Evolutionary conservation across 768 basidiomycete species (phyloP), one percentile per base, ranked within the genome.

Genomic region (Rossbeevera mucosa): DNA sequence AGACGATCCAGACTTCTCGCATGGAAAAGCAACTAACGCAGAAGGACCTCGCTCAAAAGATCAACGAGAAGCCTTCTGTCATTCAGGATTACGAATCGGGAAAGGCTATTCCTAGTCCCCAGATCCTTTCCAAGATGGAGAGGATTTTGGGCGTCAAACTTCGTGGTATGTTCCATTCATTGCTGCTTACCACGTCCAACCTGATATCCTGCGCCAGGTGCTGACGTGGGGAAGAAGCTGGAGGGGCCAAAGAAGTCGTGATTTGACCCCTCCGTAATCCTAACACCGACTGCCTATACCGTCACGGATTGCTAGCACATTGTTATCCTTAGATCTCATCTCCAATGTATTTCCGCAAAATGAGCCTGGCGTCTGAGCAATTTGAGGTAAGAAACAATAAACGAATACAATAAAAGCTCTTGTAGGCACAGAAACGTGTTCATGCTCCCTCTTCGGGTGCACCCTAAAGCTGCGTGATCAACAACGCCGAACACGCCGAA

Each of bases 21-120:
- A 74, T 79, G 74, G 91, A 85, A 22, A 79, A 85, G 67, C 79
- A 86, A 59, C 64, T 94, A 47, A 86, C 92, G 9, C 94, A 97
- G 71, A 95, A 94, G 72, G 93, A 95, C 45, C 74, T 95, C 33
- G 94, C 94, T 11, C 85, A 86, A 65, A 91, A 91, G 76, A 82
- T 94, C 63, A 97, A 96, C 68, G 92, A 94, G 74, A 94, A 94
- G 70, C 90, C 88, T 26, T 86, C 87, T 44, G 76, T 93, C 47
- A 73, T 92, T 30, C 88, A 91, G 68, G 93, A 94, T 61, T 92
- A 95, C 67, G 94, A 96, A 70, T 79, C 86, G 4, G 85, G 91
- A 51, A 86, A 82, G 70, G 94, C 93, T 28, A 80, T 91, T 33
- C 94, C 94, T 26, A 93, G 86, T 64, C 72, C 88, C 38, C 88